Evolutionary conservation across 2,329 filamentous ascomycete genomes (phyloP), one percentile per base, ranked within the genome.

Genomic region (Magnaporthiopsis incrustans): DNA sequence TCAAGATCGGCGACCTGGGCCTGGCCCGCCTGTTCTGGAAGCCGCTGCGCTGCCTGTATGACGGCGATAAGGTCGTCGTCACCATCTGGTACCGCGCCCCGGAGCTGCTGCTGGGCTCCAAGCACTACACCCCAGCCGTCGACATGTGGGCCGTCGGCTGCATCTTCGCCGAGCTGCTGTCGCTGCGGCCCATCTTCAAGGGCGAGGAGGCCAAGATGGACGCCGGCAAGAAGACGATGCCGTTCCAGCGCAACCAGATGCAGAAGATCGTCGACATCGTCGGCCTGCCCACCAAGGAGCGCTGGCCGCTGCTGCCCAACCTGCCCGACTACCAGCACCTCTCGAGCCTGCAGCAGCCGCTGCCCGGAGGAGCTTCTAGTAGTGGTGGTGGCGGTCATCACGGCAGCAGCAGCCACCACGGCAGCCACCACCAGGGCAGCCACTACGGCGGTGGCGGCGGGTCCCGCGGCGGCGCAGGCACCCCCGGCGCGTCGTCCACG

Each of bases 201-300:
- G 95, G 95, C 0, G 95, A 99, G 73, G 95, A 99, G 76, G 95
- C 95, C 22, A 99, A 99, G 78, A 97, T 98, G 90, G 95, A 99
- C 76, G 91, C 86, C 70, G 58, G 33, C 4, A 99, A 99, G 77
- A 98, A 98, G 78, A 95, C 91, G 0, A 93, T 98, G 0, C 95
- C 95, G 0, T 99, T 99, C 70, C 95, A 99, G 76, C 86, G 93
- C 18, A 97, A 97, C 71, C 95, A 99, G 78, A 98, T 99, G 94
- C 92, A 95, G 73, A 97, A 97, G 77, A 99, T 99, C 70, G 91
- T 97, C 53, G 95, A 99, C 73, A 92, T 99, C 67, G 89, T 99
- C 80, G 95, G 95, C 35, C 79, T 97, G 68, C 95, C 95, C 0
- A 91, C 85, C 8, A 94, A 94, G 71, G 91, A 96, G 61, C 85